phyloP scores from a whole-genome alignment of 2,329 filamentous ascomycete species.

The Colletotrichum eremochloae region DNA sequence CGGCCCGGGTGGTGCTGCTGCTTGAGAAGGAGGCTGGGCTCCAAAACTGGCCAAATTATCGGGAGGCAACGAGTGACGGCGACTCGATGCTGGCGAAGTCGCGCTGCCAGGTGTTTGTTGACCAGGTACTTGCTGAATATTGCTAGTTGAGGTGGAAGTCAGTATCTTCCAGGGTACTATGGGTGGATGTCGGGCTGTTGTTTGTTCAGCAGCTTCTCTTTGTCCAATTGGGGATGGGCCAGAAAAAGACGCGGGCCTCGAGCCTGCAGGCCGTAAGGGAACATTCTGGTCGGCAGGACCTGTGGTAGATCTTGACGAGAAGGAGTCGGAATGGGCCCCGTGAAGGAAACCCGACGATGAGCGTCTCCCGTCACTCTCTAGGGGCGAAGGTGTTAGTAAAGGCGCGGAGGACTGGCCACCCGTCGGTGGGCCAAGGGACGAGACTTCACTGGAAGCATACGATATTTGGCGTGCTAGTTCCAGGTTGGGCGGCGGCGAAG shows the following conservation, averaged over 20 bases:
- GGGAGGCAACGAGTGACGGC: slow-evolving; percentile 31
- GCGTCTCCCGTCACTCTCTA: slow-evolving; percentile 43
- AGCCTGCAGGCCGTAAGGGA: not conserved
- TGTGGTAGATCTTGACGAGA: not conserved
- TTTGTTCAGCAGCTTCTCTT: not conserved
- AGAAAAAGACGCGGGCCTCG: slow-evolving; percentile 29
- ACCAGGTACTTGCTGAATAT: not conserved
- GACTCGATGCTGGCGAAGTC: slow-evolving; percentile 5
- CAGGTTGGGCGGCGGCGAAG: not conserved
- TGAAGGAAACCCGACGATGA: slow-evolving; percentile 43
- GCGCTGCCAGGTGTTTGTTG: not conserved
- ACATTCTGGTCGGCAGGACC: slow-evolving; percentile 26
- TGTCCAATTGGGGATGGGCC: slow-evolving; percentile 1
- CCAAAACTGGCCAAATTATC: not conserved
- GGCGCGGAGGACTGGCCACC: slow-evolving; percentile 46
- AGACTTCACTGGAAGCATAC: slow-evolving; percentile 44
- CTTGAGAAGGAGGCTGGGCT: not conserved
- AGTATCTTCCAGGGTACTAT: slow-evolving; percentile 7
- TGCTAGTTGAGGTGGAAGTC: not conserved
- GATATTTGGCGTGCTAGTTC: slow-evolving; percentile 19
- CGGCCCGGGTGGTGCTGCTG: not conserved
- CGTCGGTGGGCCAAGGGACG: slow-evolving; percentile 47
- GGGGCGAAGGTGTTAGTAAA: slow-evolving; percentile 49
- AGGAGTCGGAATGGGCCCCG: not conserved
- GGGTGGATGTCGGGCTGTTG: slow-evolving; percentile 28